Evolutionary conservation across 2,329 filamentous ascomycete genomes (phyloP).

Genomic region (Arthrinium puccinioides): DNA sequence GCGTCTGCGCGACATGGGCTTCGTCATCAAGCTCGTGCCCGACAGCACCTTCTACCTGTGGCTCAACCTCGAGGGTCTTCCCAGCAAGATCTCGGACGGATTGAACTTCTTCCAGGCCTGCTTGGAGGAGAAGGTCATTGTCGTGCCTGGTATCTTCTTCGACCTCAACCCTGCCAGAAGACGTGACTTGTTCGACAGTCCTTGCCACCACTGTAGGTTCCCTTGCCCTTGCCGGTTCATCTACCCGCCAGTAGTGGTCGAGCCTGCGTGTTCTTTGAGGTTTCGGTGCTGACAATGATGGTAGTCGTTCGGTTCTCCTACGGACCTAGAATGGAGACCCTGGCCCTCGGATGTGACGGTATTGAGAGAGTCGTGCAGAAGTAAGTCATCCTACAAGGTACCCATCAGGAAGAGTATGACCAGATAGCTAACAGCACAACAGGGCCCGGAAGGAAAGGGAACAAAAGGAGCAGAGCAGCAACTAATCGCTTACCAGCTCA

Average conservation of each 20-base stretch:
- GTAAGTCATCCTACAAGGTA: too few relatives aligned
- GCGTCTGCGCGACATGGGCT: slow-evolving; percentile 78
- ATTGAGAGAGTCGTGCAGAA: slow-evolving; percentile 77
- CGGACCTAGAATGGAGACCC: slow-evolving; percentile 71
- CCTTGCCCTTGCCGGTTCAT: background rate
- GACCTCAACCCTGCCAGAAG: slow-evolving; percentile 87
- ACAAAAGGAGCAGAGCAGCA: too few relatives aligned
- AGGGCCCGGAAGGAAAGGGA: too few relatives aligned
- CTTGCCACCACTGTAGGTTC: slow-evolving; percentile 69
- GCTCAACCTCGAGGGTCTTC: slow-evolving; percentile 60
- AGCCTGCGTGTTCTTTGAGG: too few relatives aligned
- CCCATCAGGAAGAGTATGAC: too few relatives aligned
- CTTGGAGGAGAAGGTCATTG: slow-evolving; percentile 88
- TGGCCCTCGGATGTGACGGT: slow-evolving; percentile 73
- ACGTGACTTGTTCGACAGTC: slow-evolving; percentile 86
- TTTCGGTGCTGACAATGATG: slow-evolving; percentile 6
- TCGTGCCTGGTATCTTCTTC: slow-evolving; percentile 97
- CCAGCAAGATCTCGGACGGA: slow-evolving; percentile 80
- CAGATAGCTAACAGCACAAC: too few relatives aligned
- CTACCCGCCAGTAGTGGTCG: too few relatives aligned
- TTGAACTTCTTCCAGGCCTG: slow-evolving; percentile 96
- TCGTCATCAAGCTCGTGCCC: slow-evolving; percentile 74
- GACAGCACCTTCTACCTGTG: slow-evolving; percentile 94
- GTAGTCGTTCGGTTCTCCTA: slow-evolving; percentile 71
- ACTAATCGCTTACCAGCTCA: too few relatives aligned